These are phyloP conservation scores for Rhytidiadelphus loreus DNA, from an alignment of 225 moss, liverwort and hornwort genomes.

Conservation along the genomic window DNA sequence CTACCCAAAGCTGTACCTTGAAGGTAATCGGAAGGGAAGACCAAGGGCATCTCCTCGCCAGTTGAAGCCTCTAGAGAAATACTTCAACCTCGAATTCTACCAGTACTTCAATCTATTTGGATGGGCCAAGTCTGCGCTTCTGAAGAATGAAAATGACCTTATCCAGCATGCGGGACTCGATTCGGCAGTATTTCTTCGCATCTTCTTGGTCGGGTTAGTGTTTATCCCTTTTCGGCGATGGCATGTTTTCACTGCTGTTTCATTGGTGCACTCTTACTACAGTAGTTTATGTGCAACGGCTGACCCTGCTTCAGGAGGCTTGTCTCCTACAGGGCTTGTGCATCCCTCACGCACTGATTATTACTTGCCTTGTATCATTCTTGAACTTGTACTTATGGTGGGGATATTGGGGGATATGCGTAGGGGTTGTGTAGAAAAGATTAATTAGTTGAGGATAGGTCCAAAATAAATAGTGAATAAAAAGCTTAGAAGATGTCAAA, in stretches of 20 bases:
- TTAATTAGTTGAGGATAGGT: not conserved
- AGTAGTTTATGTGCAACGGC: not conserved
- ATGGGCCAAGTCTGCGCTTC: conserved; percentile 62
- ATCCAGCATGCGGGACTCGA: conserved; percentile 76
- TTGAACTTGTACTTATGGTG: not conserved
- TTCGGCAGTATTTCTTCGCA: conserved; percentile 67
- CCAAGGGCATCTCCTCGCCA: conserved; percentile 30
- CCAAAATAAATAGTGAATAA: not conserved
- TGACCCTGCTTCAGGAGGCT: not conserved
- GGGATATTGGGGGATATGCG: not conserved
- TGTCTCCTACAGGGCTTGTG: not conserved
- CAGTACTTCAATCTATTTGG: conserved; percentile 45
- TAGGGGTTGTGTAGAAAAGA: not conserved
- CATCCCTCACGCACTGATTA: not conserved
- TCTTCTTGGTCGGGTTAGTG: conserved; percentile 66
- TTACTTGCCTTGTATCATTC: not conserved
- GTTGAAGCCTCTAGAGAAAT: conserved; percentile 33
- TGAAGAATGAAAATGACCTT: conserved; percentile 55
- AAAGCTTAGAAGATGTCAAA: not conserved
- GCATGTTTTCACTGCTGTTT: not conserved
- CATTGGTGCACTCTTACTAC: conserved; percentile 10
- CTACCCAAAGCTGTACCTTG: conserved; percentile 65
- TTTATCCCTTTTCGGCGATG: not conserved
- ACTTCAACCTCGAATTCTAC: conserved; percentile 39
- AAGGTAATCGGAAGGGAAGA: conserved; percentile 21